phyloP scores from a whole-genome alignment of 306 rosid species.

The Lupinus albus region DNA sequence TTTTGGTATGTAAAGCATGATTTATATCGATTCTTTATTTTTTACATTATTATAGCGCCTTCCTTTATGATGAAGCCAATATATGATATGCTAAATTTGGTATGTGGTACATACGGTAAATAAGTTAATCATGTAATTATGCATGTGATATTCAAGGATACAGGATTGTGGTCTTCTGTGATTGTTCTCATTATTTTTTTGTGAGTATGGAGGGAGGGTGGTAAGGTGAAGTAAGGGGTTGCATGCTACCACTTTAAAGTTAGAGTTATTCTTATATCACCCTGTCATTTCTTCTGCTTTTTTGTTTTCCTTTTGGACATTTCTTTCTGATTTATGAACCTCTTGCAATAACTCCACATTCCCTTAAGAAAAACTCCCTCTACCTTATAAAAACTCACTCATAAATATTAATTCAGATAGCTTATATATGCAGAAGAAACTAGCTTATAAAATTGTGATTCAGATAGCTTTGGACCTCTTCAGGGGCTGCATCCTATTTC shows the following conservation, averaged over 20 bases:
- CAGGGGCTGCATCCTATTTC: too few relatives aligned
- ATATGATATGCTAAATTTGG: too few relatives aligned
- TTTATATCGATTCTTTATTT: too few relatives aligned
- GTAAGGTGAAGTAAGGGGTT: conserved; percentile 34
- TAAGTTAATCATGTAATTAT: too few relatives aligned
- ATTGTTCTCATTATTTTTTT: too few relatives aligned
- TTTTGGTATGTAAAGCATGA: too few relatives aligned
- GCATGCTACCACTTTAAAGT: conserved; percentile 49
- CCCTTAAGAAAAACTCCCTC: conserved; percentile 16
- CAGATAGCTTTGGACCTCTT: too few relatives aligned
- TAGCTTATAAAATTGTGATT: too few relatives aligned
- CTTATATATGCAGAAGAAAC: too few relatives aligned
- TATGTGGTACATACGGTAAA: too few relatives aligned
- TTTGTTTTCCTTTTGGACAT: conserved; percentile 51
- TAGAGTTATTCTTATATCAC: conserved; percentile 47
- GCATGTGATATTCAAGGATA: neutral
- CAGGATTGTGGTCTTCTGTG: neutral
- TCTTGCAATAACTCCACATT: conserved; percentile 43
- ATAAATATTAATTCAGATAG: conserved; percentile 11
- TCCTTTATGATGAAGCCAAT: too few relatives aligned
- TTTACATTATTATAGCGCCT: too few relatives aligned
- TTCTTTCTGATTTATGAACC: conserved; percentile 50
- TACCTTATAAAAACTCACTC: conserved; percentile 31
- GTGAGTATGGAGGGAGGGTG: conserved; percentile 36
- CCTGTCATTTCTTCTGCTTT: conserved; percentile 65